Base-by-base conservation (phyloP, 176 grass and related monocot species). In the Triticum dicoccoides region DNA sequence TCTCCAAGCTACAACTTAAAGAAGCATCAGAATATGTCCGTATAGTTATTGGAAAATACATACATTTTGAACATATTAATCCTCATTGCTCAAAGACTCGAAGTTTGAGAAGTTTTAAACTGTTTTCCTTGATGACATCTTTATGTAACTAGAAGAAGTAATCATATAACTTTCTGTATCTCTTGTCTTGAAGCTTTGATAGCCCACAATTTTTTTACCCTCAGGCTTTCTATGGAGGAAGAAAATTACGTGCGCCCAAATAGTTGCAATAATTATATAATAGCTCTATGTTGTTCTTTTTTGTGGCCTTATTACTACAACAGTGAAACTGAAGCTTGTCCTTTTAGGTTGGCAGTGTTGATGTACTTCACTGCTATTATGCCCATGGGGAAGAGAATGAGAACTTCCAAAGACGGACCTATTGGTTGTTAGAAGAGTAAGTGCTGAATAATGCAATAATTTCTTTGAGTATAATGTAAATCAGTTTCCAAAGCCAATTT, bases 281-380 rank as follows among this genome's bases (percentile, higher is more conserved):
- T 77, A 64, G n/a, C 13, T 54, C 34, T 29, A 9, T 68, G 25
- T 62, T 71, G 20, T 92, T 61, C 54, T 33, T 90, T 78, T 91
- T 51, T 91, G 49, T 65, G 78, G 44, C 63, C 82, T 54, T 85
- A 20, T 72, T 59, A 89, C 20, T 15, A 32, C 69, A 80, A 9
- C 47, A 78, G 23, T 86, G 8, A 77, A 87, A 34, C 35, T 70
- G 38, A 91, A 56, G 8, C 18, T 70, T 88, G 8, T 65, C 45
- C 11, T 78, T 83, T 76, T 84, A 99, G 97, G 90, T 93, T 89
- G 97, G 97, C 83, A 99, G 97, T 81, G 80, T 99, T 76, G 97
- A 99, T 99, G 97, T 99, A 74, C 94, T 99, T 84, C 97, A 99
- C 93, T 99, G 97, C 80, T 99, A 99, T 63, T 99, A 99, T 93